Percentiles rank a stretch among this genome's conserved stretches.
These are phyloP conservation scores for Leptosphaerulina australis DNA, from an alignment of 2,329 filamentous ascomycete species.

Conservation along the genomic window DNA sequence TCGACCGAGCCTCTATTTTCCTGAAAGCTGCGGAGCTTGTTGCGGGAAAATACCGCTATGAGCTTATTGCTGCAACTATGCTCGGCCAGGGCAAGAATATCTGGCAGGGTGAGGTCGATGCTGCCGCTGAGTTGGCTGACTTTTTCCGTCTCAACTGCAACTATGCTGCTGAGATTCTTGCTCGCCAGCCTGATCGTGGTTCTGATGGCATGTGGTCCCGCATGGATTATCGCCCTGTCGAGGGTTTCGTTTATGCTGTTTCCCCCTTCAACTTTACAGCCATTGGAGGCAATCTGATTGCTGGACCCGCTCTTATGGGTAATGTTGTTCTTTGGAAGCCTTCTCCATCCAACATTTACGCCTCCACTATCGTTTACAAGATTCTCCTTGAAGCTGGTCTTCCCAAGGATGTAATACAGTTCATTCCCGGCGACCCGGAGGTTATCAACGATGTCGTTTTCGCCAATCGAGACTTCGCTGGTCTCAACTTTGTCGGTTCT, in stretches of 20 bases:
- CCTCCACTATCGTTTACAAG: slow-evolving; percentile 85
- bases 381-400: slow-evolving; percentile 92
- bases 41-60: slow-evolving; percentile 88
- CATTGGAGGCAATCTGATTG: slow-evolving; percentile 83
- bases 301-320: slow-evolving; percentile 82
- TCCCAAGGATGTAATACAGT: slow-evolving; percentile 86
- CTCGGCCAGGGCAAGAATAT: slow-evolving; percentile 96
- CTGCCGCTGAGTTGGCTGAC: slow-evolving; percentile 87
- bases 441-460: slow-evolving; percentile 79
- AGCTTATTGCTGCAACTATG: slow-evolving; percentile 94
- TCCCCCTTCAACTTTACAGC: slow-evolving; percentile 97
- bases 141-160: slow-evolving; percentile 91
- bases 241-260: slow-evolving; percentile 92
- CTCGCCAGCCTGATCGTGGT: slow-evolving; percentile 82
- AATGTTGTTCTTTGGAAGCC: slow-evolving; percentile 97
- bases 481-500: slow-evolving; percentile 91
- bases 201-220: slow-evolving; percentile 82
- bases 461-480: slow-evolving; percentile 77
- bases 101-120: slow-evolving; percentile 96
- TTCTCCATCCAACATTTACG: slow-evolving; percentile 80
- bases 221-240: slow-evolving; percentile 82
- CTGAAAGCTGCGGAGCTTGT: slow-evolving; percentile 93
- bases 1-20: slow-evolving; percentile 89
- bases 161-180: slow-evolving; percentile 87
- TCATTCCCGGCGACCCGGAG: slow-evolving; percentile 84